Conservation (phyloP, 805 yeast genomes). For the Candida sanyiensis region DNA sequence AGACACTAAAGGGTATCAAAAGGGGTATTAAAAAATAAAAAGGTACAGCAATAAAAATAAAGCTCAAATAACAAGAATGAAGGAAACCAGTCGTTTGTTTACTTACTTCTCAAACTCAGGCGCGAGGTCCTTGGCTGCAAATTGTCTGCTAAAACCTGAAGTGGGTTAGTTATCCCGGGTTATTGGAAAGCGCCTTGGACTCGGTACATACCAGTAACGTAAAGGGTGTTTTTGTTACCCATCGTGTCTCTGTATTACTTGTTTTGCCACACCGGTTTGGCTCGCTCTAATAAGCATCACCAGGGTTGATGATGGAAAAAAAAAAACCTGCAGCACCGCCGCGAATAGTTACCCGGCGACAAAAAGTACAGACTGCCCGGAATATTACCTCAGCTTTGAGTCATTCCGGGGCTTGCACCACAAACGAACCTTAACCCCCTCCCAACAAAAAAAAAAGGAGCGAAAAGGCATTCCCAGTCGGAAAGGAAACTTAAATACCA, state of each 20-base stretch:
- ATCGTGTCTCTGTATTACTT: slow-evolving; percentile 7
- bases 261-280: neutral
- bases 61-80: slow-evolving; percentile 2
- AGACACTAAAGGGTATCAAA: neutral
- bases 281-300: no score
- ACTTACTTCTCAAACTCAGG: slow-evolving; percentile 58
- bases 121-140: slow-evolving; percentile 53
- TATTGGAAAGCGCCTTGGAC: neutral
- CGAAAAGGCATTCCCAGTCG: no score
- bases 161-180: no score
- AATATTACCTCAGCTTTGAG: no score
- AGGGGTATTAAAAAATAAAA: neutral
- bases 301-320: neutral
- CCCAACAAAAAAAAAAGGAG: neutral
- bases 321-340: no score
- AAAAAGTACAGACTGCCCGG: no score
- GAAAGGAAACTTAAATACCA: no score
- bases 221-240: slow-evolving; percentile 37
- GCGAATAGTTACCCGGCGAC: no score
- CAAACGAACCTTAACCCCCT: neutral
- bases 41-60: neutral
- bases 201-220: slow-evolving; percentile 40
- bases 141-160: slow-evolving; percentile 42
- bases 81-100: slow-evolving; percentile 10
- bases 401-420: neutral